Percentiles rank a stretch among this genome's conserved stretches.
Evolutionary conservation across 805 yeast genomes (phyloP).

Genomic region (Candida pseudoglaebosa): DNA sequence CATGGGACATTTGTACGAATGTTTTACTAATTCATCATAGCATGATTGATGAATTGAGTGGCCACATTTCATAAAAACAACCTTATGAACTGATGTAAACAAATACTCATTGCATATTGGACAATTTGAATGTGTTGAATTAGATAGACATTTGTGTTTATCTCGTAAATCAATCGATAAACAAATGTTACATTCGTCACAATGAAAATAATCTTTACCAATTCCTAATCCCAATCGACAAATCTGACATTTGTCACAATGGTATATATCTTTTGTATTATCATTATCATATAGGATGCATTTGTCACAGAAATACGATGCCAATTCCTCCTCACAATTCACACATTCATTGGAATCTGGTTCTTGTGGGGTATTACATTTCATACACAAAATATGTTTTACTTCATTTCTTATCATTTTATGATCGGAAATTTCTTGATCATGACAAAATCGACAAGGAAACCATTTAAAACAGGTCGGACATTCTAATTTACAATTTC

Average conservation of each 20-base stretch:
- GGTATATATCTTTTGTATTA: constrained; percentile 74
- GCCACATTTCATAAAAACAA: constrained; percentile 91
- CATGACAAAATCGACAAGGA: constrained; percentile 85
- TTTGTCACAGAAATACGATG: constrained; percentile 69
- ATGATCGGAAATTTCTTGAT: constrained; percentile 52
- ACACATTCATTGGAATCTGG: constrained; percentile 66
- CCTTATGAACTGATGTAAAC: constrained; percentile 77
- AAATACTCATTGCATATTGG: constrained; percentile 90
- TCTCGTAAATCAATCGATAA: constrained; percentile 72
- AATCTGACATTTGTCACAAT: constrained; percentile 89
- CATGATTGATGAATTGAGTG: constrained; percentile 89
- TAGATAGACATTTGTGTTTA: constrained; percentile 78
- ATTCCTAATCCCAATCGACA: constrained; percentile 87
- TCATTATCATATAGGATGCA: constrained; percentile 86
- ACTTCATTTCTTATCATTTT: constrained; percentile 55
- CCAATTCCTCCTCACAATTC: constrained; percentile 63
- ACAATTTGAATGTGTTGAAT: constrained; percentile 86
- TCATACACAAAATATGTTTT: constrained; percentile 74
- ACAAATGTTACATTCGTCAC: constrained; percentile 86
- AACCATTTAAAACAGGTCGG: constrained; percentile 70
- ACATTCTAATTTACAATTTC: constrained; percentile 83
- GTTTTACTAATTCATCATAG: constrained; percentile 75
- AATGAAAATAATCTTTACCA: constrained; percentile 87
- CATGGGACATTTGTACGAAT: constrained; percentile 86
- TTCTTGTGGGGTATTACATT: constrained; percentile 68